Evolutionary conservation across 495 filamentous ascomycete species (phyloP), one percentile per base, ranked within the genome.

Genomic region (Daldinia grandis): DNA sequence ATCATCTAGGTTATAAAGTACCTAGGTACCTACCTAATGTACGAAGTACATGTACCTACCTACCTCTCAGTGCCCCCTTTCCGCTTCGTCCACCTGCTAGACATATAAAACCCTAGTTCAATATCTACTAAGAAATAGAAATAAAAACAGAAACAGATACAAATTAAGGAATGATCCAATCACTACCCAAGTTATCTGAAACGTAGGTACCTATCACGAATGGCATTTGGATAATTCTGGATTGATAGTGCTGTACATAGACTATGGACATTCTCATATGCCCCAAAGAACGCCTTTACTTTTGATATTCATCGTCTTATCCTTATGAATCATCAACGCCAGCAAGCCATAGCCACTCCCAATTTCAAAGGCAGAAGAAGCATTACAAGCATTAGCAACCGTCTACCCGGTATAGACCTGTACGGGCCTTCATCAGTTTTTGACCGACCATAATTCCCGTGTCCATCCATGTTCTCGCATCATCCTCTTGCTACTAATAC

Each of bases 401-500:
- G 14, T 44, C 25, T n/a, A 44, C 54, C 24, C 30, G 42, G 14
- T 27, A 30, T 17, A 62, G 55, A 19, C 14, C 28, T 30, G 5
- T 31, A 35, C n/a, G 8, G 47, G 24, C 7, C 56, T 38, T 38
- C 42, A 31, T 73, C 56, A 75, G 60, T 71, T 77, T 71, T 82
- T 82, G 53, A 84, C 76, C 4, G 82, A 78, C 85, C 85, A 87
- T 33, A 87, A 68, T 33, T 87, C 83, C 37, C 81, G 74, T 17
- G 76, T 82, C 85, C 83, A 87, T 25, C 85, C 85, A 74, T 81
- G 78, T 68, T 85, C 80, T 49, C 83, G 80, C 75, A 84, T 87
- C 75, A 84, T 88, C 75, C 84, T 88, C 54, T 83, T 84, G 60
- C 76, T 84, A 5, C 76, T 77, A 33, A 59, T 67, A 3, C 61